Percentiles rank a stretch among this genome's conserved stretches.
Conservation (phyloP, 768 basidiomycete genomes). For the Lactarius quietus region DNA sequence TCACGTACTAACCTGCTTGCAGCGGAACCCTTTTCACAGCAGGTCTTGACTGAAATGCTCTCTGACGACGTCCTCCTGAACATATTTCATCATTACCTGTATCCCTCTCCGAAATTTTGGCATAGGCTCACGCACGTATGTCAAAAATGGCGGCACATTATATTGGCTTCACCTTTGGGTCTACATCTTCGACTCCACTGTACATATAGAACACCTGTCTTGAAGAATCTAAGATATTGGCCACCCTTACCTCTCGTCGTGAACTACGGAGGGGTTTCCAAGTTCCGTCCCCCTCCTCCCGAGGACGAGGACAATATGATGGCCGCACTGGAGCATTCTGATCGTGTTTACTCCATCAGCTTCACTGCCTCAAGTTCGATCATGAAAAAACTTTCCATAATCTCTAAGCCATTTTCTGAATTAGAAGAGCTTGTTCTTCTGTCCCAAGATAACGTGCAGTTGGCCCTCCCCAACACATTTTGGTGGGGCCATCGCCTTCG, state of each 20-base stretch:
- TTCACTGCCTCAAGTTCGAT: neutral
- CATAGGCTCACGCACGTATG: neutral
- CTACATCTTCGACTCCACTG: neutral
- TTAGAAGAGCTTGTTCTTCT: neutral
- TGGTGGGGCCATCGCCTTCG: neutral
- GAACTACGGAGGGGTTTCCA: no score
- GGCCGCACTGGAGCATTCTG: no score
- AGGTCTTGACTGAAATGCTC: neutral
- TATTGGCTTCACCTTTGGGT: neutral
- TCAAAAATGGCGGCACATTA: neutral
- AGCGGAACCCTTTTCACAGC: no score
- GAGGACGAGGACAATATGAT: no score
- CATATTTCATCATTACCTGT: neutral
- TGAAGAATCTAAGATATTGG: neutral
- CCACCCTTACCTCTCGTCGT: no score
- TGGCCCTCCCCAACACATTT: neutral
- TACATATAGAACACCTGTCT: neutral
- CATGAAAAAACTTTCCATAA: neutral
- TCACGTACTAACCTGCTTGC: no score
- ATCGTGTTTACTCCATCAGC: no score
- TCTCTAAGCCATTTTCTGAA: neutral
- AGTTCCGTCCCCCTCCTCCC: no score
- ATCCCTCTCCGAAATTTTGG: neutral
- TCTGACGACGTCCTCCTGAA: neutral
- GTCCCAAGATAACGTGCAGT: neutral